These are phyloP conservation scores for Podospora appendiculata DNA, from an alignment of 495 filamentous ascomycete genomes.

Conservation along the genomic window DNA sequence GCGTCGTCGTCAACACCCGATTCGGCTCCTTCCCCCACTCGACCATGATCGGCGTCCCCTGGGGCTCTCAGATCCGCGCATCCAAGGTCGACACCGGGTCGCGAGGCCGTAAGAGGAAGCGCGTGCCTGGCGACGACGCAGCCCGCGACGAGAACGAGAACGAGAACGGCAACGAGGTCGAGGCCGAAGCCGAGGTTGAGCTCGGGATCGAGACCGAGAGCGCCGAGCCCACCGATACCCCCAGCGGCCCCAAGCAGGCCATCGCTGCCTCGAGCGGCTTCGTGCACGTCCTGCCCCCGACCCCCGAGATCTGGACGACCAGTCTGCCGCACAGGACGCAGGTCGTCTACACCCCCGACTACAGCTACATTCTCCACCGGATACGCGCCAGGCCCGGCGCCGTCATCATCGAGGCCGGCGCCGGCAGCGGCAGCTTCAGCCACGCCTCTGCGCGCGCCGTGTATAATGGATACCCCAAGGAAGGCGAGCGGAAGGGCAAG, in stretches of 20 bases:
- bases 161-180: conserved; percentile 16
- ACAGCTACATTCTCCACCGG: conserved; percentile 88
- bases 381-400: conserved; percentile 74
- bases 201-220: conserved; percentile 13
- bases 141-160: conserved; percentile 21
- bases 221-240: conserved; percentile 11
- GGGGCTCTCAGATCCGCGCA: conserved; percentile 86
- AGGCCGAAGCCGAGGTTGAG: conserved; percentile 10
- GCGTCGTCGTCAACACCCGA: conserved; percentile 81
- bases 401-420: conserved; percentile 83
- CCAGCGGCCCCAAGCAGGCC: conserved; percentile 30
- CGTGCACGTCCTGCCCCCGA: conserved; percentile 82
- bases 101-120: conserved; percentile 52
- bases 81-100: conserved; percentile 87
- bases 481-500: conserved; percentile 47
- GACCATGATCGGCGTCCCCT: conserved; percentile 72
- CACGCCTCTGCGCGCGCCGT: conserved; percentile 83
- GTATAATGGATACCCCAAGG: conserved; percentile 66
- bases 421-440: conserved; percentile 91
- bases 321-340: conserved; percentile 91
- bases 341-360: conserved; percentile 96
- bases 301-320: conserved; percentile 86
- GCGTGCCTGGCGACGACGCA: conserved; percentile 48
- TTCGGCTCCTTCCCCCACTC: conserved; percentile 93
- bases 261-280: conserved; percentile 72